phyloP scores from a whole-genome alignment of 495 filamentous ascomycete genomes.

The Neurospora terricola region DNA sequence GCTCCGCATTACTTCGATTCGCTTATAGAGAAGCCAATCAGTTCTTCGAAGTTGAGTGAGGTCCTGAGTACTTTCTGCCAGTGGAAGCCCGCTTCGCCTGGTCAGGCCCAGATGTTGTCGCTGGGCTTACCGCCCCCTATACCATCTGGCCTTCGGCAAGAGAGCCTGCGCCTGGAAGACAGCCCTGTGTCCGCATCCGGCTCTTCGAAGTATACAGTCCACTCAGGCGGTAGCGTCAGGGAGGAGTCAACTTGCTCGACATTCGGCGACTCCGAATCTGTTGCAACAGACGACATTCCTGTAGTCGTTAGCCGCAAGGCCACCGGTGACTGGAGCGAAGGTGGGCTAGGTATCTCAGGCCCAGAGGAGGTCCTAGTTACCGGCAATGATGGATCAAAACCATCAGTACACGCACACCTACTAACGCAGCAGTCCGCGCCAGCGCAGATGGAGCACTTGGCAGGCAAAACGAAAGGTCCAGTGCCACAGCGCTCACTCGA shows the following conservation, averaged over 20 bases:
- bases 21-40: constrained; percentile 92
- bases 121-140: constrained; percentile 42
- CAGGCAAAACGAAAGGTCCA: constrained; percentile 30
- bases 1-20: constrained; percentile 91
- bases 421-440: constrained; percentile 61
- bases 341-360: constrained; percentile 60
- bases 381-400: constrained; percentile 20
- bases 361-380: constrained; percentile 30
- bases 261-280: constrained; percentile 75
- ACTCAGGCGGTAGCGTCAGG: constrained; percentile 62
- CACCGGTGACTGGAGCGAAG: constrained; percentile 62
- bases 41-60: constrained; percentile 75
- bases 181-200: constrained; percentile 80
- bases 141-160: constrained; percentile 53
- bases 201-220: constrained; percentile 62
- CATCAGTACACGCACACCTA: constrained; percentile 38
- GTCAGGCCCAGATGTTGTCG: constrained; percentile 30
- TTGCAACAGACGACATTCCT: constrained; percentile 67
- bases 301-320: constrained; percentile 60
- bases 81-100: constrained; percentile 71
- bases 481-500: constrained; percentile 62
- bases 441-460: constrained; percentile 44
- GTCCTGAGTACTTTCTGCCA: constrained; percentile 76
- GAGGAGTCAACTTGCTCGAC: constrained; percentile 83
- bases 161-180: constrained; percentile 54